phyloP scores from a whole-genome alignment of 306 rosid species.

The Pterocarpus santalinus region DNA sequence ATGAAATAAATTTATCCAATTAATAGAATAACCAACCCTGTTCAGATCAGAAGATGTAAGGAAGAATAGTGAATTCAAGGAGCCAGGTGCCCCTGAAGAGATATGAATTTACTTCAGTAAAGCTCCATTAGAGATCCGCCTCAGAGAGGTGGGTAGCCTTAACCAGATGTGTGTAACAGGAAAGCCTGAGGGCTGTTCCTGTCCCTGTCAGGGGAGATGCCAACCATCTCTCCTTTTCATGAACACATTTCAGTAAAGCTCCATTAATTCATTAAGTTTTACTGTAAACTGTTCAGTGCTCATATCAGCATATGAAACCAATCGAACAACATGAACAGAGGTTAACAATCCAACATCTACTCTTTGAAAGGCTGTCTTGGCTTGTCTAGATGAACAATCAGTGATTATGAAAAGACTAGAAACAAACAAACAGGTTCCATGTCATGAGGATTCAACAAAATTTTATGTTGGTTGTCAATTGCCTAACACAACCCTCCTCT shows the following conservation, averaged over 20 bases:
- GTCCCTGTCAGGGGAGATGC: too few species aligned
- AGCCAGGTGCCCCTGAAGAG: slow-evolving; percentile 25
- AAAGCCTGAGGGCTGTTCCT: too few species aligned
- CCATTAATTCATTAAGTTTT: slow-evolving; percentile 18
- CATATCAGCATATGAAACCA: slow-evolving; percentile 23
- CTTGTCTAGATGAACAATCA: slow-evolving; percentile 28
- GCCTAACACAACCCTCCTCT: not conserved
- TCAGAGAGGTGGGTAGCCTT: too few species aligned
- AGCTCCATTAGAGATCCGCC: not conserved
- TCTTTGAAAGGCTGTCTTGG: slow-evolving; percentile 7
- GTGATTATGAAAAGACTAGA: not conserved
- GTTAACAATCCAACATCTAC: slow-evolving; percentile 1
- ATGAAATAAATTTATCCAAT: slow-evolving; percentile 33
- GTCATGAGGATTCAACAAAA: not conserved
- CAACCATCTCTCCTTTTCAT: too few species aligned
- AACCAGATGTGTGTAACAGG: too few species aligned
- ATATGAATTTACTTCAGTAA: slow-evolving; percentile 12
- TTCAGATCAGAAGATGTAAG: slow-evolving; percentile 28
- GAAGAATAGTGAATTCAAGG: slow-evolving; percentile 44
- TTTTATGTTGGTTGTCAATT: not conserved
- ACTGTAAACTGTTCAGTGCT: not conserved
- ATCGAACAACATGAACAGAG: slow-evolving; percentile 23
- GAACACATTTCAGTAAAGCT: slow-evolving; percentile 20
- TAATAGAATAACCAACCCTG: slow-evolving; percentile 31
- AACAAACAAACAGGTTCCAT: not conserved